Percentiles rank a stretch among this genome's conserved stretches.
Conservation (phyloP, 192 early-diverging fungal species). For the Funneliformis geosporum region DNA sequence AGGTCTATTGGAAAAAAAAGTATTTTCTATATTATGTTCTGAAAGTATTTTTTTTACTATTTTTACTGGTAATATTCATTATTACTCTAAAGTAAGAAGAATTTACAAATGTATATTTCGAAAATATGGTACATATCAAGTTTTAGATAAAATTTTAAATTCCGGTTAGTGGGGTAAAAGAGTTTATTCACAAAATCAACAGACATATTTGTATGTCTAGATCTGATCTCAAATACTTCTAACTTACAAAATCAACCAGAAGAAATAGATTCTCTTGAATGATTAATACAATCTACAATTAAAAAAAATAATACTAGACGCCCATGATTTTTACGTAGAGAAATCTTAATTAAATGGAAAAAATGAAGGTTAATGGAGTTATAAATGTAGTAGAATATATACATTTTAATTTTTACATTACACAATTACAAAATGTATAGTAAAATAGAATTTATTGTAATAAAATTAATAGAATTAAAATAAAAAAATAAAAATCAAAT, state of each 20-base stretch:
- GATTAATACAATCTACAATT: no score
- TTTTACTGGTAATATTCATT: no score
- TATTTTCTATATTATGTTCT: not conserved
- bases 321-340: not conserved
- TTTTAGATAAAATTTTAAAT: constrained; percentile 6
- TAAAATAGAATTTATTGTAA: no score
- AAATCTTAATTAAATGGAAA: no score
- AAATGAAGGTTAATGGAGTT: no score
- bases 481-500: no score
- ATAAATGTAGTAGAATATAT: not conserved
- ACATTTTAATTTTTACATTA: constrained; percentile 11
- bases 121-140: not conserved
- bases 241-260: not conserved
- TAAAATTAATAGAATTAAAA: no score
- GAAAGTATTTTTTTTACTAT: not conserved
- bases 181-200: not conserved
- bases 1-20: not conserved
- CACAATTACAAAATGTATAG: not conserved
- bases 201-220: not conserved
- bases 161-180: not conserved
- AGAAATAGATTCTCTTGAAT: not conserved
- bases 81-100: no score
- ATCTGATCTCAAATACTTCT: not conserved
- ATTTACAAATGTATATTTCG: not conserved
- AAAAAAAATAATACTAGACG: no score